Evolutionary conservation across 2,329 filamentous ascomycete species (phyloP), one percentile per base, ranked within the genome.

Genomic region (Claviceps citrina): DNA sequence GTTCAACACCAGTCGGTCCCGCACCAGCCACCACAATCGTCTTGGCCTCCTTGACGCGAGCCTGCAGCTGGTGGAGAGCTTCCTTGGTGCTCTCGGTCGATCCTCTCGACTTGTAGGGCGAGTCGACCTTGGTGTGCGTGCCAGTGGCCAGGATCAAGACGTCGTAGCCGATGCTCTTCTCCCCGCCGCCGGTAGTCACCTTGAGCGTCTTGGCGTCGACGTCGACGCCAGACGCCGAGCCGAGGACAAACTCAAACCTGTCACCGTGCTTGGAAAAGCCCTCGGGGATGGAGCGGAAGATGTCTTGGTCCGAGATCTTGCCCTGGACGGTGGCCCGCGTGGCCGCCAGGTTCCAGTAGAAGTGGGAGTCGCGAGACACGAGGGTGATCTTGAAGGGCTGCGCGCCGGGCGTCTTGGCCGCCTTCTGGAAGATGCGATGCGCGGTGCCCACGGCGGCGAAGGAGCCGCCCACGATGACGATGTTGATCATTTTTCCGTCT

Each of bases 71-170:
- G 24, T 58, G 50, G 41, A 71, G 57, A 9, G 56, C 51, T 1
- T 53, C 49, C 4, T 58, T 38, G 2, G 61, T 60, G 25, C 64
- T 58, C 44, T 69, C 62, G 47, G 68, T 59, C 12, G 58, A 60
- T 44, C 63, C 66, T 25, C 61, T 46, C 19, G 58, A 59, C 49
- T 73, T 73, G 53, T 70, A 67, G 2, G 68, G 68, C 20, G 65
- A 47, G 18, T 49, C 46, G 38, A 49, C 57, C n/a, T 58, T 49
- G 25, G 59, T 50, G 24, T 62, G 61, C n/a, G 70, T 59, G 12
- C 71, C 71, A 0, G 71, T 74, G 3, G 70, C 69, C 30, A 73
- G 53, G 25, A 75, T 61, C 7, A 75, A 59, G 20, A 72, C 64
- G 50, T 71, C 64, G 10, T 36, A 36, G 22, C 9, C 9, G 15